Evolutionary conservation across 441 rosid genomes (phyloP).

Genomic region (Erodium texanum): DNA sequence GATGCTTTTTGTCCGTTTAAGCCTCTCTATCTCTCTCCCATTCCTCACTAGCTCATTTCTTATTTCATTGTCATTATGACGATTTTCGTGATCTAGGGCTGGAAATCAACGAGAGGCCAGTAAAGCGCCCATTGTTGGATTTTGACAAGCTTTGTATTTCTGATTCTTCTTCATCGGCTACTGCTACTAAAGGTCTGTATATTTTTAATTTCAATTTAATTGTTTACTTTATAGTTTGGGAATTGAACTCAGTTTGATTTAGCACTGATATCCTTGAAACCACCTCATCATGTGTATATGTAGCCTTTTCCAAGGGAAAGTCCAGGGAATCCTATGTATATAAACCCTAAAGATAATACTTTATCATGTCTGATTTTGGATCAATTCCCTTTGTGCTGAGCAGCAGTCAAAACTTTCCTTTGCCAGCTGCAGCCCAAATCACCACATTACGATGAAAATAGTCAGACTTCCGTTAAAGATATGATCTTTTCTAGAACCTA

Average conservation of each 20-base stretch:
- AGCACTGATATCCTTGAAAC: no score
- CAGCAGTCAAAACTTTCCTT: neutral
- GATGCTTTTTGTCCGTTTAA: conserved; percentile 63
- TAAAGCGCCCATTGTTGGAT: conserved; percentile 51
- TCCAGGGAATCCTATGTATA: no score
- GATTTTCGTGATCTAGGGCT: conserved; percentile 44
- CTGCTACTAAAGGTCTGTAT: conserved; percentile 32
- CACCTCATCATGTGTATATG: no score
- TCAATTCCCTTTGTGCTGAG: neutral
- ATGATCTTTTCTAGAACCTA: neutral
- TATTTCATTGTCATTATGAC: neutral
- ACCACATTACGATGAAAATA: neutral
- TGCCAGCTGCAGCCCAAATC: neutral
- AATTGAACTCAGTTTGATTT: neutral
- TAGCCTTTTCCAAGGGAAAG: no score
- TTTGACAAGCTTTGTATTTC: conserved; percentile 51
- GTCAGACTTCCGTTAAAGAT: neutral
- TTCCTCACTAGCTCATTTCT: neutral
- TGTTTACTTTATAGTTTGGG: neutral
- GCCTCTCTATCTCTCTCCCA: neutral
- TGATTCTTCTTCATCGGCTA: conserved; percentile 19
- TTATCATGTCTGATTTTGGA: neutral
- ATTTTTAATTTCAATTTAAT: neutral
- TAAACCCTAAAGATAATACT: neutral
- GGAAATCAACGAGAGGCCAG: conserved; percentile 78